These are phyloP conservation scores for Pseudopyricularia cyperi DNA, from an alignment of 2,329 filamentous ascomycete genomes.

Conservation along the genomic window DNA sequence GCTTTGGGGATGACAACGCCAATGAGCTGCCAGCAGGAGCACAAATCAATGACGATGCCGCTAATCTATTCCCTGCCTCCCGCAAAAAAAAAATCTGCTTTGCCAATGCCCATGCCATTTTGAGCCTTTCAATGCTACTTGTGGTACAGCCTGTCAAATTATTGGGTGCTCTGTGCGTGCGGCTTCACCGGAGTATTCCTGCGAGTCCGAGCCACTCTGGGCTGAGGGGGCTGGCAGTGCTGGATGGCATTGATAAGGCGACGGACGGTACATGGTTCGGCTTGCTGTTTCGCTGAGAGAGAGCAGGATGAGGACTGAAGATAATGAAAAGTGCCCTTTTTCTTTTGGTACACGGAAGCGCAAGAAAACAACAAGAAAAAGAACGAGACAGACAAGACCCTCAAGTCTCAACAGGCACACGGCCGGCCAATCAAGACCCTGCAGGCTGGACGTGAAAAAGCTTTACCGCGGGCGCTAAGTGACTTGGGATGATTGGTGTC, in stretches of 20 bases:
- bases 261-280: too few species aligned
- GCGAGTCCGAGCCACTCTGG: too few species aligned
- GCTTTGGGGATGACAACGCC: not conserved
- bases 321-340: not conserved
- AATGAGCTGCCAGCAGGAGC: not conserved
- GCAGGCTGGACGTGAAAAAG: not conserved
- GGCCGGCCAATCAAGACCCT: not conserved
- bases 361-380: not conserved
- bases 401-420: not conserved
- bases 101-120: not conserved
- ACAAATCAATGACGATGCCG: slow-evolving; percentile 11
- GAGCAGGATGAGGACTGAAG: too few species aligned
- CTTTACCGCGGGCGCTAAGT: not conserved
- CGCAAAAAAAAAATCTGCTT: not conserved
- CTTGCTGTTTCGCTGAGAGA: too few species aligned
- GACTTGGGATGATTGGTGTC: not conserved
- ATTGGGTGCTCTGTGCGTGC: too few species aligned
- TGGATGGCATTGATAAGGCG: too few species aligned
- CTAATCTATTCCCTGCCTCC: slow-evolving; percentile 7
- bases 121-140: not conserved
- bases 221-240: too few species aligned
- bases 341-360: not conserved
- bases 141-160: too few species aligned
- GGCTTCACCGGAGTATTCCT: too few species aligned
- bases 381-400: not conserved